These are phyloP conservation scores for Akanthomyces muscarius DNA, from an alignment of 2,329 filamentous ascomycete genomes.

Conservation along the genomic window DNA sequence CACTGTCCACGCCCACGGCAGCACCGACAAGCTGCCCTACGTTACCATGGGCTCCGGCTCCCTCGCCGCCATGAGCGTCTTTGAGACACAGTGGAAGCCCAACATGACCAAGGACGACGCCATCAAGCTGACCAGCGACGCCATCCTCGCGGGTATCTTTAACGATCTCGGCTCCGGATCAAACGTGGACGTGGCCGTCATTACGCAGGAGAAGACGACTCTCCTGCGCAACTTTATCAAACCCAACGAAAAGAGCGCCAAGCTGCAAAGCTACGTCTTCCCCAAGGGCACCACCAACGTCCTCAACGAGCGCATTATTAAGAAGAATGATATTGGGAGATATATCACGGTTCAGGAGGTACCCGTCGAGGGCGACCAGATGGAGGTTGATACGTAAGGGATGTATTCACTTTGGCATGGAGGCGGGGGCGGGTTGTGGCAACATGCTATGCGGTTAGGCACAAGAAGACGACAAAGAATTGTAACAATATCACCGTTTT, in stretches of 20 bases:
- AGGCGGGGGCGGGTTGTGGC: not conserved
- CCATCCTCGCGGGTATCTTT: slow-evolving; percentile 95
- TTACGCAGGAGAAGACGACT: slow-evolving; percentile 91
- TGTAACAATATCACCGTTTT: slow-evolving; percentile 17
- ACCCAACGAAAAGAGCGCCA: slow-evolving; percentile 85
- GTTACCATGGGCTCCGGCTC: slow-evolving; percentile 98
- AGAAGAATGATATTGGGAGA: slow-evolving; percentile 87
- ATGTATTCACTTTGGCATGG: not conserved
- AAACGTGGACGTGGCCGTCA: slow-evolving; percentile 95
- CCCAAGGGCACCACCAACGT: slow-evolving; percentile 88
- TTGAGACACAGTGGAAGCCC: slow-evolving; percentile 92
- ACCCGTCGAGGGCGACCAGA: slow-evolving; percentile 63
- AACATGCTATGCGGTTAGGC: slow-evolving; percentile 5
- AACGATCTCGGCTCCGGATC: slow-evolving; percentile 96
- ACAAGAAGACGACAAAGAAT: slow-evolving; percentile 6
- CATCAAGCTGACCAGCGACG: slow-evolving; percentile 76
- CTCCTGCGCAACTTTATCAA: slow-evolving; percentile 88
- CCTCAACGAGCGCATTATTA: slow-evolving; percentile 93
- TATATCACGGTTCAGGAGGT: slow-evolving; percentile 91
- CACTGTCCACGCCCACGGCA: slow-evolving; percentile 97
- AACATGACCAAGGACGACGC: slow-evolving; percentile 73
- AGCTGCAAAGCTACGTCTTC: slow-evolving; percentile 93
- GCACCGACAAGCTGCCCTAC: slow-evolving; percentile 97
- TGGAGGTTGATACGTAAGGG: slow-evolving; percentile 62
- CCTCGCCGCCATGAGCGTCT: slow-evolving; percentile 94